A percentile compares a stretch with the other conserved stretches of the same genome.
Evolutionary conservation across 345 rosid species (phyloP).

Genomic region (Adansonia digitata): DNA sequence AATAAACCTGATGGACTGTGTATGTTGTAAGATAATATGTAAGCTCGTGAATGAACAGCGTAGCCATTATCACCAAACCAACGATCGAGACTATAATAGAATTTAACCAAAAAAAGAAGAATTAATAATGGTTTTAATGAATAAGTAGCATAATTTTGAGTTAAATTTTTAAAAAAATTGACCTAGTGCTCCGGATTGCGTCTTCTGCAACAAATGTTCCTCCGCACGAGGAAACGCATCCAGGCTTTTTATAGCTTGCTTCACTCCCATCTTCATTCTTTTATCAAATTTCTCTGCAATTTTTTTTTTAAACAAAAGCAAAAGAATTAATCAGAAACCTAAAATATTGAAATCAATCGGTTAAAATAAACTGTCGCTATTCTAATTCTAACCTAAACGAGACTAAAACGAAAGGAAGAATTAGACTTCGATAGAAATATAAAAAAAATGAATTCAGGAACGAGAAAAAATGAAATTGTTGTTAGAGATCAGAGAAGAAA

Average conservation of each 20-base stretch:
- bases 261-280: constrained; percentile 54
- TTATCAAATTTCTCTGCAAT: not conserved
- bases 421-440: not conserved
- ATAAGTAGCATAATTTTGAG: not conserved
- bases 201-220: constrained; percentile 88
- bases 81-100: constrained; percentile 65
- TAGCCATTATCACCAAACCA: constrained; percentile 78
- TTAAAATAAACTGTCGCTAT: not conserved
- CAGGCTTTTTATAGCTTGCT: constrained; percentile 73
- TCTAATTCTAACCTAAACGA: not conserved
- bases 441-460: not conserved
- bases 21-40: constrained; percentile 70
- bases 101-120: not conserved
- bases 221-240: constrained; percentile 98
- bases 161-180: not conserved
- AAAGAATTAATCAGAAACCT: not conserved
- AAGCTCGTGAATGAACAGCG: constrained; percentile 87
- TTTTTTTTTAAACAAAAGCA: not conserved
- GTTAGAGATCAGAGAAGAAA: not conserved
- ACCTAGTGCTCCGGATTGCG: constrained; percentile 93
- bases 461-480: not conserved
- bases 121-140: not conserved
- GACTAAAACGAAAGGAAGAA: not conserved
- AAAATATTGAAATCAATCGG: not conserved
- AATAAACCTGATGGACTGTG: constrained; percentile 78